A percentile compares a stretch with the other conserved stretches of the same genome.
These are phyloP conservation scores for Phtheirospermum japonicum DNA, from an alignment of 257 asterid species.

Conservation along the genomic window DNA sequence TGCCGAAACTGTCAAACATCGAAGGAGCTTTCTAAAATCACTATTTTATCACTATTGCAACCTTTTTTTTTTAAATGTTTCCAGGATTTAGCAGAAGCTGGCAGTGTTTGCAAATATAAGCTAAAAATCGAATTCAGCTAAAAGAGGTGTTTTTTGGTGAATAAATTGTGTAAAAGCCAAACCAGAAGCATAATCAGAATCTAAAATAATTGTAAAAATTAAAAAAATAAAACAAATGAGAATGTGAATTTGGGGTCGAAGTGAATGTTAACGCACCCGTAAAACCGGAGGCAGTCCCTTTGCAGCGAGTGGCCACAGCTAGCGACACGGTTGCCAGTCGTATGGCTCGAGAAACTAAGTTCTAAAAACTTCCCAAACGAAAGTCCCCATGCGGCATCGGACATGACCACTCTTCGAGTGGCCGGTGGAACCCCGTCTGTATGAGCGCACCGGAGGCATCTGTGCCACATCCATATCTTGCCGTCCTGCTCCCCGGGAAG, in stretches of 20 bases:
- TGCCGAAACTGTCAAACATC: slow-evolving; percentile 63
- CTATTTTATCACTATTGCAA: not conserved
- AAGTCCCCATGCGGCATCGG: slow-evolving; percentile 98
- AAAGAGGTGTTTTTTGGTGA: no score
- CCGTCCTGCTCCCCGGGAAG: slow-evolving; percentile 89
- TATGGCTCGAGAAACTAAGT: slow-evolving; percentile 92
- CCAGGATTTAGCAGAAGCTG: no score
- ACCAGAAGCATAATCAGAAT: no score
- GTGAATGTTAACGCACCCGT: slow-evolving; percentile 53
- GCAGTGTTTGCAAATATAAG: no score
- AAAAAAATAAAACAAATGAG: no score
- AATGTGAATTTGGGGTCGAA: no score
- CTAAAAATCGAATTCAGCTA: not conserved
- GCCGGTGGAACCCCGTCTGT: slow-evolving; percentile 83
- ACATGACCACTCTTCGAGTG: slow-evolving; percentile 76
- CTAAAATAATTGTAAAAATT: no score
- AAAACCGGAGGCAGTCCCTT: slow-evolving; percentile 94
- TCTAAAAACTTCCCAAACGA: slow-evolving; percentile 97
- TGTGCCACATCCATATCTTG: slow-evolving; percentile 99
- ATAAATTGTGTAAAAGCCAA: no score
- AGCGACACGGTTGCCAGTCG: slow-evolving; percentile 91
- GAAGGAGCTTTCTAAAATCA: not conserved
- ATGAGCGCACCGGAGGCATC: slow-evolving; percentile 76
- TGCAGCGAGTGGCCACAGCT: slow-evolving; percentile 96
- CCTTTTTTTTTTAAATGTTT: no score